Base-by-base conservation (phyloP, 345 rosid genomes). In the Abelmoschus esculentus region DNA sequence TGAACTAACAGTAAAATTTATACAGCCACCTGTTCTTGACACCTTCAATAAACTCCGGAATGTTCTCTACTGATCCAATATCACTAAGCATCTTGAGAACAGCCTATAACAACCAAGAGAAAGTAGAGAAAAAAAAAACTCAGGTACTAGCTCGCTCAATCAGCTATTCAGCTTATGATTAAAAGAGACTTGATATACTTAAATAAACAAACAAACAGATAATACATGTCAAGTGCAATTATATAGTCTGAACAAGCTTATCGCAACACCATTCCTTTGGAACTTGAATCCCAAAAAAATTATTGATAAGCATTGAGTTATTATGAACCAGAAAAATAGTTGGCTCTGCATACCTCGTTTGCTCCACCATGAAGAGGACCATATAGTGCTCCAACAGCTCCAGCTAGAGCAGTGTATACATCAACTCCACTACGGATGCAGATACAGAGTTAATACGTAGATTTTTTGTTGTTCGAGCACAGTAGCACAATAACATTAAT, bases 361-460 rank as follows among this genome's bases (percentile, higher is more conserved):
- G 99, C 99, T 38, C 98, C 99, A 55, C 99, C 99, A 73, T 95
- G 99, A 79, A 95, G 98, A 67, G 98, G 98, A 67, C 99, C 97
- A 77, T 91, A 95, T 44, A 95, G 77, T 61, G 99, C 99, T 68
- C 96, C 96, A 75, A 88, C 96, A 72, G 98, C 96, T 81, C 99
- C 96, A 77, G 96, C 83, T 76, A 95, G 88, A 69, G 96, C 90
- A 68, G 96, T 87, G 79, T 86, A 93, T 42, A 91, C 97, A 80
- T 93, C 91, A 76, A 93, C 97, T 73, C 98, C 92, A 80, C 98
- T 91, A 80, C 77, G 82, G 61, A 74, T 44, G 80, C 78, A 83
- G 71, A 74, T 44, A 74, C 14, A 76, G 2, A 62, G 17, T 31
- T 32, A 17, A 38, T 44, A 62, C 61, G 46, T 54, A 53, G 12